Evolutionary conservation across 768 basidiomycete species (phyloP).

Genomic region (Gloeostereum incarnatum): DNA sequence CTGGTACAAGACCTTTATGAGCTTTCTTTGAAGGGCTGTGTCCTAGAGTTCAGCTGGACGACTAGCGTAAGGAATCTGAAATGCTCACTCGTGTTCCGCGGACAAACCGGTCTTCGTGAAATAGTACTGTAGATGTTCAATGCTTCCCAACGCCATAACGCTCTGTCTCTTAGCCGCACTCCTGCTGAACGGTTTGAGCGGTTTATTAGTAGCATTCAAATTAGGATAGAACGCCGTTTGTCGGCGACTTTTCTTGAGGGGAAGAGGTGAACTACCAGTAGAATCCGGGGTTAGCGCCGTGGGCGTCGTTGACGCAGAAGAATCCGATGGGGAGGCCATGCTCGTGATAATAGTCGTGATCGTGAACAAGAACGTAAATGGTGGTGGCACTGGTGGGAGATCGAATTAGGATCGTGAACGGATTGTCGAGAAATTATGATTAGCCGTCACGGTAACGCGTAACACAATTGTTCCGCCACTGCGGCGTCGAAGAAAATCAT

Average conservation of each 20-base stretch:
- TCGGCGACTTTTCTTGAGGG: conserved; percentile 45
- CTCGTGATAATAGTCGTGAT: too few relatives aligned
- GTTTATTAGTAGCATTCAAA: conserved; percentile 60
- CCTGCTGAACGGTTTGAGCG: conserved; percentile 77
- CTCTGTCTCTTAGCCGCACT: conserved; percentile 91
- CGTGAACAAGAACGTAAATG: too few relatives aligned
- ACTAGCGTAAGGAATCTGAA: conserved; percentile 19
- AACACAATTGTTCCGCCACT: too few relatives aligned
- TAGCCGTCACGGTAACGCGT: too few relatives aligned
- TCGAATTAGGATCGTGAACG: too few relatives aligned
- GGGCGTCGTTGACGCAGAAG: conserved; percentile 40
- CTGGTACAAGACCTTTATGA: conserved; percentile 61
- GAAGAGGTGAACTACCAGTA: conserved; percentile 27
- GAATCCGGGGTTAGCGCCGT: conserved; percentile 54
- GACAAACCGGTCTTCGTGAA: conserved; percentile 84
- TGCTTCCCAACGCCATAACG: conserved; percentile 92
- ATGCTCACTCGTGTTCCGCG: conserved; percentile 58
- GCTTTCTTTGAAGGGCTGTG: conserved; percentile 36
- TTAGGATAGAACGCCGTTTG: conserved; percentile 76
- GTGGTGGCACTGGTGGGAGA: too few relatives aligned
- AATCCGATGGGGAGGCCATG: too few relatives aligned
- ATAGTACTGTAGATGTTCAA: conserved; percentile 92
- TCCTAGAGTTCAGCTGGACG: conserved; percentile 5
- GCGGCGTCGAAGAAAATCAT: too few relatives aligned
- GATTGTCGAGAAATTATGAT: too few relatives aligned